Evolutionary conservation across 345 rosid species (phyloP).

Genomic region (Citrus mangshanensis): DNA sequence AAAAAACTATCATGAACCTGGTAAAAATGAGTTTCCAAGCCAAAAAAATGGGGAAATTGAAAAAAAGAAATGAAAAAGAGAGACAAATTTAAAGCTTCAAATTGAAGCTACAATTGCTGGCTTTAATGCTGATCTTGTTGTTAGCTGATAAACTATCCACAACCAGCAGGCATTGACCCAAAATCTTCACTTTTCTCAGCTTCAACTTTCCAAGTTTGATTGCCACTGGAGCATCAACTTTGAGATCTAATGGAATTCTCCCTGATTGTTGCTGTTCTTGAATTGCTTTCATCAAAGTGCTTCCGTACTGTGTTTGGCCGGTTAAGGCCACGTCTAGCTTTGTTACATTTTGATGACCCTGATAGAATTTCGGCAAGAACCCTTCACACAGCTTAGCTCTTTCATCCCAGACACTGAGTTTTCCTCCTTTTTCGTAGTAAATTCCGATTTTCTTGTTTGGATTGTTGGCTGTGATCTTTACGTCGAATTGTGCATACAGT

Average conservation of each 20-base stretch:
- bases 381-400: constrained; percentile 68
- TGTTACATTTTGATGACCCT: constrained; percentile 71
- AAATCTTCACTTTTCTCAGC: constrained; percentile 55
- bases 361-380: constrained; percentile 73
- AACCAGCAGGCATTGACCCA: constrained; percentile 66
- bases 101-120: constrained; percentile 63
- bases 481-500: constrained; percentile 61
- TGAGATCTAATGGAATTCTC: constrained; percentile 69
- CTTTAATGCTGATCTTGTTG: constrained; percentile 58
- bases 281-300: constrained; percentile 60
- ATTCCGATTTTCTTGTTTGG: constrained; percentile 85
- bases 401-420: constrained; percentile 62
- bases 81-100: constrained; percentile 48
- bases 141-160: constrained; percentile 71
- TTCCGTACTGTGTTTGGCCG: constrained; percentile 59
- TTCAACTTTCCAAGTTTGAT: constrained; percentile 67
- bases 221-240: constrained; percentile 62
- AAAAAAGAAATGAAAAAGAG: neutral
- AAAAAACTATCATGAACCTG: neutral
- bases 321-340: constrained; percentile 54
- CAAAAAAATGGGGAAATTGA: neutral
- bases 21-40: neutral
- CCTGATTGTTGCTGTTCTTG: constrained; percentile 89
- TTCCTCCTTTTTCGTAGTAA: constrained; percentile 69
- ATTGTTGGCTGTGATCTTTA: constrained; percentile 76